These are phyloP conservation scores for Chloromonas sp. DNA, from an alignment of 163 green algal species.

Conservation along the genomic window DNA sequence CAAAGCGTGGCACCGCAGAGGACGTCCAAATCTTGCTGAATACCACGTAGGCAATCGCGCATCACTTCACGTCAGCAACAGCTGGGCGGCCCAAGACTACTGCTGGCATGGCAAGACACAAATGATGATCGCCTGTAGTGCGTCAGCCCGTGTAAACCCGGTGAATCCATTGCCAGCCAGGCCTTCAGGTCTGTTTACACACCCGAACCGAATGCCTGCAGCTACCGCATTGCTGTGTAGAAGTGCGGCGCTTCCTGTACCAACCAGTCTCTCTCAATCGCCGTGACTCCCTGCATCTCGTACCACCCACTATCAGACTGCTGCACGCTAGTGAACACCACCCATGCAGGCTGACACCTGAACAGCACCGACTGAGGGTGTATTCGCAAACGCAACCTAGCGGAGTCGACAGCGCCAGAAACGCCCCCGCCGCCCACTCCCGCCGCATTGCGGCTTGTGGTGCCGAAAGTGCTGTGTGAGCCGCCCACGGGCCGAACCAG, in stretches of 20 bases:
- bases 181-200: too few species aligned
- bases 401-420: constrained; percentile 3
- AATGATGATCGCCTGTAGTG: too few species aligned
- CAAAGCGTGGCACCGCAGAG: too few species aligned
- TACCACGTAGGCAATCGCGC: too few species aligned
- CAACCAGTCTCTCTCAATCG: neutral
- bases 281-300: constrained; percentile 56
- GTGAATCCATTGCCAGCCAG: too few species aligned
- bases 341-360: constrained; percentile 54
- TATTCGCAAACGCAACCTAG: constrained; percentile 60
- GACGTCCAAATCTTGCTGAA: too few species aligned
- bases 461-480: neutral
- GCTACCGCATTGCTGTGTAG: neutral
- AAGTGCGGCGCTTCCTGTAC: neutral
- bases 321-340: constrained; percentile 67
- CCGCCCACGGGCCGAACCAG: constrained; percentile 48
- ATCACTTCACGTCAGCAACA: too few species aligned
- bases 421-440: neutral
- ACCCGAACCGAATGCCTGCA: too few species aligned
- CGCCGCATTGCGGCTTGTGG: neutral
- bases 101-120: too few species aligned
- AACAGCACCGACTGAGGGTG: constrained; percentile 75
- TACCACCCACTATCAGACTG: constrained; percentile 53
- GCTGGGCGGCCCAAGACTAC: too few species aligned
- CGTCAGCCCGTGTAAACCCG: too few species aligned